A percentile compares a stretch with the other conserved stretches of the same genome.
Evolutionary conservation across 2,329 filamentous ascomycete genomes (phyloP).

Genomic region (Cladophialophora carrionii): DNA sequence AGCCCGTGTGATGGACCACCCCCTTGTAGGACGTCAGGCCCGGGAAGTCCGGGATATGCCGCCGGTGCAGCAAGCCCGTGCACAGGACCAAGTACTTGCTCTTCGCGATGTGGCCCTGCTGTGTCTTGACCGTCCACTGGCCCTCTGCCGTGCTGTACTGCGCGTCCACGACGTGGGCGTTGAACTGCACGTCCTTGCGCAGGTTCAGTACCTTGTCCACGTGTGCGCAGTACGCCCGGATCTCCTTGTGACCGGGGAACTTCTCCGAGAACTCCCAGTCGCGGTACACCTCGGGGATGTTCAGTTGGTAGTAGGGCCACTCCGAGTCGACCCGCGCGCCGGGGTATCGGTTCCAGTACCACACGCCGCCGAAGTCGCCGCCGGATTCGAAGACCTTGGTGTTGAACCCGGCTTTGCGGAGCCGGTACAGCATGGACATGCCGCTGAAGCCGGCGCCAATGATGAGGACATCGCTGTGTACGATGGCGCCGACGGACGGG

Average conservation of each 20-base stretch:
- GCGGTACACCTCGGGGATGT: conserved; percentile 53
- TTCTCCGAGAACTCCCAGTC: conserved; percentile 52
- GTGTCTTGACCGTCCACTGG: conserved; percentile 48
- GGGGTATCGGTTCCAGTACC: conserved; percentile 75
- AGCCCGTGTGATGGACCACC: conserved; percentile 62
- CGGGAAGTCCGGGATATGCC: conserved; percentile 64
- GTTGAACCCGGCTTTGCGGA: conserved; percentile 43
- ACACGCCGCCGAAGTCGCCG: conserved; percentile 45
- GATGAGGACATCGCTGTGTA: conserved; percentile 36
- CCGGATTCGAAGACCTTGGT: conserved; percentile 45
- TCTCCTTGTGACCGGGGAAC: conserved; percentile 47
- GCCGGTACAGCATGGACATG: conserved; percentile 39
- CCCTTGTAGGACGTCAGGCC: conserved; percentile 64
- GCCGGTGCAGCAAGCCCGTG: conserved; percentile 47
- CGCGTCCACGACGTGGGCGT: conserved; percentile 45
- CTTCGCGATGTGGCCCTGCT: conserved; percentile 41
- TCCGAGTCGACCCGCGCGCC: conserved; percentile 60
- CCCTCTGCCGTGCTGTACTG: conserved; percentile 41
- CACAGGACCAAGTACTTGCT: conserved; percentile 32
- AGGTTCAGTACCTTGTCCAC: conserved; percentile 48
- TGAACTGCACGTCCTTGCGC: conserved; percentile 44
- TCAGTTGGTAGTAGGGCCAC: conserved; percentile 59
- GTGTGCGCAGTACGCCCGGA: conserved; percentile 49
- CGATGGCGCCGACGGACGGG: conserved; percentile 17
- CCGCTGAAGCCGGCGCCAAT: conserved; percentile 37